These are phyloP conservation scores for Paecilomyces formosus DNA, from an alignment of 2,329 filamentous ascomycete species.

Conservation along the genomic window DNA sequence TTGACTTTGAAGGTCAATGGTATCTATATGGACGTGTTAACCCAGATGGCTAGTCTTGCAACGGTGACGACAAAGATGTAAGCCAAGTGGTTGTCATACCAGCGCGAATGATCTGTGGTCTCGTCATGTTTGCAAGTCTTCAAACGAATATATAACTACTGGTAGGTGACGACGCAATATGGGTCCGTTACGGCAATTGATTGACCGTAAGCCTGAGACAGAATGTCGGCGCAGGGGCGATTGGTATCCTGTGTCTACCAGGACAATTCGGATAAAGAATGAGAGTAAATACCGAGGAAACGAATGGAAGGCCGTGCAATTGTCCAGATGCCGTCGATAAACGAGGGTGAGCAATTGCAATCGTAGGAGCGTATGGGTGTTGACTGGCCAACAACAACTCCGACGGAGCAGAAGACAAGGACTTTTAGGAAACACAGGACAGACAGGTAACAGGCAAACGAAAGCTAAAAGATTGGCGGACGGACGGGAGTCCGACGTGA, in stretches of 20 bases:
- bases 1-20: slow-evolving; percentile 86
- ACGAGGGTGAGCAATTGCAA: not conserved
- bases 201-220: not conserved
- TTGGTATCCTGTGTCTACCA: not conserved
- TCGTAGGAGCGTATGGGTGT: not conserved
- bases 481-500: not conserved
- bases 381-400: not conserved
- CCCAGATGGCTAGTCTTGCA: not conserved
- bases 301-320: not conserved
- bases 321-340: not conserved
- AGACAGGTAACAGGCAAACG: not conserved
- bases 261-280: not conserved
- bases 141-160: not conserved
- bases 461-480: not conserved
- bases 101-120: slow-evolving; percentile 39
- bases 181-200: not conserved
- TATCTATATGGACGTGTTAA: slow-evolving; percentile 53
- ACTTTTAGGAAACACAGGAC: not conserved
- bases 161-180: not conserved
- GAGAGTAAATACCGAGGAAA: not conserved
- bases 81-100: slow-evolving; percentile 23
- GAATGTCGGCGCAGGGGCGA: not conserved
- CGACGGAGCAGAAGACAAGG: not conserved
- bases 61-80: not conserved
- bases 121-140: slow-evolving; percentile 24